Base-by-base conservation (phyloP, 257 asterid species). In the Gardenia jasminoides region DNA sequence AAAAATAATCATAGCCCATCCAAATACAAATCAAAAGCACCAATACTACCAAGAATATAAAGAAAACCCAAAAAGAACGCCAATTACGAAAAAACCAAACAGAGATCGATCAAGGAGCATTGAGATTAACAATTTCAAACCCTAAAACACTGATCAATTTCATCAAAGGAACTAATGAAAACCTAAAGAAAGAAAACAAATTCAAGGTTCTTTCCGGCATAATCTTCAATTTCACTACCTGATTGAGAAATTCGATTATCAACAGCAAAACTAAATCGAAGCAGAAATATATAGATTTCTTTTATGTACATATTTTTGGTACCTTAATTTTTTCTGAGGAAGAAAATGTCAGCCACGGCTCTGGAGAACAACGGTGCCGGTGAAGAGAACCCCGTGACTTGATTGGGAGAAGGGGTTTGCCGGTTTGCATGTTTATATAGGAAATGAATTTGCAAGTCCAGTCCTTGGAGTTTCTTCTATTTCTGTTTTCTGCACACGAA, bases 381-480 rank as follows among this genome's bases (percentile, higher is more conserved):
- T 36, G 24, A 58, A 22, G 22, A 28, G 24, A 56, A 22, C 65
- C 28, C 65, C 65, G 30, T 58, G 65, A 58, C 28, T 58, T 58
- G 17, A 17, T 22, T 6, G 20, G n/a, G 5, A 10, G 1, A n/a
- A 6, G 1, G 4, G 17, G 72, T 62, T 62, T 16, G 69, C 58
- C 44, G 75, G 76, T 69, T 33, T 70, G 81, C 81, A 61, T 67
- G 4, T 11, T 48, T 67, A 67, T 50, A 62, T 78, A 36, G 11
- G 24, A 33, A 26, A 22, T 50, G 48, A 66, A 15, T 67, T 77
- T 77, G 56, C 67, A 66, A 30, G 24, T 13, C 28, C 50, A 36
- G 80, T 26, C 80, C 80, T 52, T 67, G 65, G 36, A 48, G 52
- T 67, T 77, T 52, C 54, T 59, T 67, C 48, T 39, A n/a, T 48